These are phyloP conservation scores for Geotrichum reessii DNA, from an alignment of 1,139 yeast genomes.

Conservation along the genomic window DNA sequence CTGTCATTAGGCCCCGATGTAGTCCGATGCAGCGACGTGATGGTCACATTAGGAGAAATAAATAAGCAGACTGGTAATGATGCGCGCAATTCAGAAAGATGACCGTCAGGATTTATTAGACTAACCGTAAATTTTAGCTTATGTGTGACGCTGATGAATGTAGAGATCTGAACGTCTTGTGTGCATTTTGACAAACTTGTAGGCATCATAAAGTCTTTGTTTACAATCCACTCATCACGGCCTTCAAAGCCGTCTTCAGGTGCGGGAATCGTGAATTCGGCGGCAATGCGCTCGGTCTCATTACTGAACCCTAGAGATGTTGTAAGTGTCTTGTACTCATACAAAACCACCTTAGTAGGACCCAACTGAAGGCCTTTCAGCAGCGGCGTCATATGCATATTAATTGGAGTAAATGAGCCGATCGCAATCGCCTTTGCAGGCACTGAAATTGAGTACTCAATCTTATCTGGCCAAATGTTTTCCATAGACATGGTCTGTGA, in stretches of 20 bases:
- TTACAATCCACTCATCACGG: slow-evolving; percentile 80
- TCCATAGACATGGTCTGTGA: slow-evolving; percentile 92
- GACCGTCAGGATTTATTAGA: slow-evolving; percentile 69
- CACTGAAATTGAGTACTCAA: slow-evolving; percentile 80
- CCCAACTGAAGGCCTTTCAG: slow-evolving; percentile 78
- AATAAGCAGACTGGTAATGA: slow-evolving; percentile 63
- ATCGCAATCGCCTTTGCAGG: slow-evolving; percentile 89
- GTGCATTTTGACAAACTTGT: slow-evolving; percentile 66
- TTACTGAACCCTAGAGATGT: slow-evolving; percentile 44
- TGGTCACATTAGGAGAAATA: slow-evolving; percentile 75
- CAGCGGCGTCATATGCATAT: slow-evolving; percentile 69
- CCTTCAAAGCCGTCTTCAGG: slow-evolving; percentile 37
- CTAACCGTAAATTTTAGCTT: slow-evolving; percentile 62
- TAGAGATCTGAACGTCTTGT: slow-evolving; percentile 67
- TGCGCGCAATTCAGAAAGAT: slow-evolving; percentile 69
- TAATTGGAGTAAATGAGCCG: slow-evolving; percentile 73
- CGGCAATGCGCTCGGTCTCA: slow-evolving; percentile 14
- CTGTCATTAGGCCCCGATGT: slow-evolving; percentile 25
- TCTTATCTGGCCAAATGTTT: slow-evolving; percentile 92
- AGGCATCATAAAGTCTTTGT: slow-evolving; percentile 57
- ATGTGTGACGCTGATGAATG: slow-evolving; percentile 61
- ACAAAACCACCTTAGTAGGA: slow-evolving; percentile 54
- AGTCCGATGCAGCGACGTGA: slow-evolving; percentile 44
- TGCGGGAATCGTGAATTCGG: slow-evolving; percentile 41
- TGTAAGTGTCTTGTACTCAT: slow-evolving; percentile 47